Conservation (phyloP, 768 basidiomycete genomes). For the Pleurotus sapidus region DNA sequence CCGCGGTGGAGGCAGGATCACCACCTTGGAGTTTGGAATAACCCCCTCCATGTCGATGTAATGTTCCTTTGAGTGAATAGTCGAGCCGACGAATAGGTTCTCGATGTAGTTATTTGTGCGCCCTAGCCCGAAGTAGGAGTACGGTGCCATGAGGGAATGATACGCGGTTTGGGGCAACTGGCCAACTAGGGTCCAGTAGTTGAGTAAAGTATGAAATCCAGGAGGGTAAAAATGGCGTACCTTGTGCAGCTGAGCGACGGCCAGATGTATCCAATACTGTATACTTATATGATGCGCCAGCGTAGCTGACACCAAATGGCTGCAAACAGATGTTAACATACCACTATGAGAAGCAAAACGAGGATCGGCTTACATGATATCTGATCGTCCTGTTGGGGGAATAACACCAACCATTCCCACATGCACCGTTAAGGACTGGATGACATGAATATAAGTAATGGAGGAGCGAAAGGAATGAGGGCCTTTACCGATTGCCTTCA, state of each 20-base stretch:
- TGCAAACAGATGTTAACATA: conserved; percentile 22
- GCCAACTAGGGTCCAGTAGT: conserved; percentile 50
- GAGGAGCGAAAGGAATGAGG: no score
- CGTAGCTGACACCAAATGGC: conserved; percentile 94
- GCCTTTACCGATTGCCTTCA: conserved; percentile 85
- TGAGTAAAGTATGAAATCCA: not conserved
- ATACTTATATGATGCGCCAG: conserved; percentile 95
- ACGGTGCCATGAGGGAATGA: conserved; percentile 86
- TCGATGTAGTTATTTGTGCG: conserved; percentile 99
- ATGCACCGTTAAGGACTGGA: conserved; percentile 90
- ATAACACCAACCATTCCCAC: conserved; percentile 78
- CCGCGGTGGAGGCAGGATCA: conserved; percentile 78
- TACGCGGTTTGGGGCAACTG: conserved; percentile 94
- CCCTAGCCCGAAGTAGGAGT: conserved; percentile 94
- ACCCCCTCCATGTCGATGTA: conserved; percentile 95
- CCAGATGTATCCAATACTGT: conserved; percentile 93
- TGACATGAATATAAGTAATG: no score
- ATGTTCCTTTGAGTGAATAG: conserved; percentile 66
- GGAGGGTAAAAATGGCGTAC: conserved; percentile 31
- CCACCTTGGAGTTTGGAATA: conserved; percentile 94
- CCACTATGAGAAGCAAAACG: conserved; percentile 8
- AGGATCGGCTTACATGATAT: conserved; percentile 65
- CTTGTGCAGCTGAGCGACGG: conserved; percentile 85
- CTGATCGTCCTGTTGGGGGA: conserved; percentile 51
- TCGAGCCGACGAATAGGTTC: conserved; percentile 95